Evolutionary conservation across 345 rosid species (phyloP).

Genomic region (Eucalyptus globulus): DNA sequence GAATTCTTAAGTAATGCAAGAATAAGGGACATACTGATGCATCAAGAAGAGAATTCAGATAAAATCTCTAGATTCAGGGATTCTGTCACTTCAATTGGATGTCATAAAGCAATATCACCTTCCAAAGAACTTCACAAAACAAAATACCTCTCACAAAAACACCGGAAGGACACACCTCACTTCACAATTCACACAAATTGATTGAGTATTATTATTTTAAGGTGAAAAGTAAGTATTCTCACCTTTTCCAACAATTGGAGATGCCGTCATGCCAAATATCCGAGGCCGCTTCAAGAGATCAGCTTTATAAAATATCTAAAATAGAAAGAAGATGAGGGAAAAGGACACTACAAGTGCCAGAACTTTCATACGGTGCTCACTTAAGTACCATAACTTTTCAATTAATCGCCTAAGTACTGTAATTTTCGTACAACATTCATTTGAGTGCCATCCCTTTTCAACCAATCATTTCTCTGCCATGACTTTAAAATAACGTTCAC

Average conservation of each 20-base stretch:
- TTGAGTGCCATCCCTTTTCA: background rate
- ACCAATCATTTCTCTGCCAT: background rate
- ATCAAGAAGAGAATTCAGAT: background rate
- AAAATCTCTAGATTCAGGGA: background rate
- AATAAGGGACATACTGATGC: background rate
- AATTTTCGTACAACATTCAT: background rate
- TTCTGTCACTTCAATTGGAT: background rate
- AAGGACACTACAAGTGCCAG: background rate
- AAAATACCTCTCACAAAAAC: background rate
- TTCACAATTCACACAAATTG: background rate
- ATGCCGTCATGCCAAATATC: constrained; percentile 98
- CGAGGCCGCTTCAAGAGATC: constrained; percentile 46
- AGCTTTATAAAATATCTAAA: constrained; percentile 61
- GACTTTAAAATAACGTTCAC: background rate
- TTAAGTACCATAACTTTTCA: background rate
- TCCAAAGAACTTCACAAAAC: background rate
- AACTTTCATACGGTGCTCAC: background rate
- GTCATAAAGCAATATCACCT: background rate
- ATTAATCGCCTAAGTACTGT: background rate
- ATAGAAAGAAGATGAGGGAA: background rate
- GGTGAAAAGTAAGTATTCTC: background rate
- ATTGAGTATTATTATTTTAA: background rate
- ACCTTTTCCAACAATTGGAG: constrained; percentile 97
- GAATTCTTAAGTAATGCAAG: background rate
- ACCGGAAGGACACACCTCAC: background rate